These are phyloP conservation scores for Neurospora tetrasperma DNA, from an alignment of 495 filamentous ascomycete species.

Conservation along the genomic window DNA sequence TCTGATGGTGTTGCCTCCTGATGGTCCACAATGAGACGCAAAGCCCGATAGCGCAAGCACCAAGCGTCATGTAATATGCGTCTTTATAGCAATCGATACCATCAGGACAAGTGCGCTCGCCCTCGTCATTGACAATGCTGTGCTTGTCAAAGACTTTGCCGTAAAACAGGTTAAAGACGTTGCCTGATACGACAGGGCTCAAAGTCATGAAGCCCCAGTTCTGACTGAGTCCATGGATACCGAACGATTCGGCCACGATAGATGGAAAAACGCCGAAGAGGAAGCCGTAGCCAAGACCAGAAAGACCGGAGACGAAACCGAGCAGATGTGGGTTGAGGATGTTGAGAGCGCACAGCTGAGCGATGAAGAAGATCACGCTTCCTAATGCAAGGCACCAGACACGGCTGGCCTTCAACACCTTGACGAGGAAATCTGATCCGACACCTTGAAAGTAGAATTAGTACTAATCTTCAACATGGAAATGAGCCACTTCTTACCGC, in stretches of 20 bases:
- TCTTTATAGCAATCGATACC: slow-evolving; percentile 71
- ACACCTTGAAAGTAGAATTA: slow-evolving; percentile 45
- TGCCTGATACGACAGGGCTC: slow-evolving; percentile 71
- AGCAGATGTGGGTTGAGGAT: slow-evolving; percentile 74
- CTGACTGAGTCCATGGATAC: slow-evolving; percentile 74
- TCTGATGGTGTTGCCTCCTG: slow-evolving; percentile 43
- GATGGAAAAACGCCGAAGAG: slow-evolving; percentile 93
- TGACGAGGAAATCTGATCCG: slow-evolving; percentile 82
- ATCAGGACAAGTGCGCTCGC: slow-evolving; percentile 63
- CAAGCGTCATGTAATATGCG: slow-evolving; percentile 77
- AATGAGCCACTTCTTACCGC: slow-evolving; percentile 38
- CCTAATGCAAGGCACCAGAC: slow-evolving; percentile 83
- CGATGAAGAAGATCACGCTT: slow-evolving; percentile 64
- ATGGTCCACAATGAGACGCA: slow-evolving; percentile 67
- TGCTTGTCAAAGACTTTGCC: slow-evolving; percentile 72
- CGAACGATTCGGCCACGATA: slow-evolving; percentile 84
- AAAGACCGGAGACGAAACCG: slow-evolving; percentile 67
- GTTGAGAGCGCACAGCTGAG: slow-evolving; percentile 69
- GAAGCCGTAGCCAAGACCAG: slow-evolving; percentile 85
- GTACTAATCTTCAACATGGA: not conserved
- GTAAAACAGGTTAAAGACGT: slow-evolving; percentile 88
- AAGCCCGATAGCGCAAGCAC: slow-evolving; percentile 60
- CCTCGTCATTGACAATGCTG: slow-evolving; percentile 53
- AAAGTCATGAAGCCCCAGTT: slow-evolving; percentile 96
- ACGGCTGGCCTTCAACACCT: slow-evolving; percentile 64